Evolutionary conservation across 805 yeast genomes (phyloP).

Genomic region (Saccharomycopsis oosterbeekiorum): DNA sequence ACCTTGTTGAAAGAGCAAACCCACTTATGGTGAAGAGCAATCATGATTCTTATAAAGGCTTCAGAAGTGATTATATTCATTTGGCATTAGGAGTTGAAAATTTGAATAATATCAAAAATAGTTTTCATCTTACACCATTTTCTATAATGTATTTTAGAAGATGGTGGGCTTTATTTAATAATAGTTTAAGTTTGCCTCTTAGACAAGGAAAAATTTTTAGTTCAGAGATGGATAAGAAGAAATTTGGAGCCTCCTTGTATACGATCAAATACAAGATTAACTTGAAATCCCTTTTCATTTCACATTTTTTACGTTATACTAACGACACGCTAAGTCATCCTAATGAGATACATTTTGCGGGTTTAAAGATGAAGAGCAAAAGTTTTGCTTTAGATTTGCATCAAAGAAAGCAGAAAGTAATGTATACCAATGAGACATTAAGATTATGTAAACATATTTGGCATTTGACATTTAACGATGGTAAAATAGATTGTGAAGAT

Average conservation of each 20-base stretch:
- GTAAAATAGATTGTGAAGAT: constrained; percentile 57
- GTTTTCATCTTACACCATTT: constrained; percentile 66
- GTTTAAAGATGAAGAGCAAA: constrained; percentile 50
- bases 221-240: constrained; percentile 32
- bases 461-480: constrained; percentile 52
- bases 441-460: constrained; percentile 35
- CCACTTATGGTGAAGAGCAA: constrained; percentile 38
- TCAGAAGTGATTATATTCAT: constrained; percentile 56
- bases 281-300: constrained; percentile 54
- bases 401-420: constrained; percentile 37
- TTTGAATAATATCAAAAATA: constrained; percentile 36
- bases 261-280: constrained; percentile 68
- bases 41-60: constrained; percentile 55
- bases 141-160: constrained; percentile 53
- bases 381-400: constrained; percentile 52
- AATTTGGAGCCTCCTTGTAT: constrained; percentile 59
- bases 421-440: constrained; percentile 34
- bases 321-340: constrained; percentile 36
- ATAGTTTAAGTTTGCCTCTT: constrained; percentile 70
- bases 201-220: constrained; percentile 63
- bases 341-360: constrained; percentile 39
- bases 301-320: constrained; percentile 60
- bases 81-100: constrained; percentile 34
- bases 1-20: constrained; percentile 48
- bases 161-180: constrained; percentile 78